A percentile compares a stretch with the other conserved stretches of the same genome.
phyloP scores from a whole-genome alignment of 106 monocot species.

The Platanthera zijinensis region DNA sequence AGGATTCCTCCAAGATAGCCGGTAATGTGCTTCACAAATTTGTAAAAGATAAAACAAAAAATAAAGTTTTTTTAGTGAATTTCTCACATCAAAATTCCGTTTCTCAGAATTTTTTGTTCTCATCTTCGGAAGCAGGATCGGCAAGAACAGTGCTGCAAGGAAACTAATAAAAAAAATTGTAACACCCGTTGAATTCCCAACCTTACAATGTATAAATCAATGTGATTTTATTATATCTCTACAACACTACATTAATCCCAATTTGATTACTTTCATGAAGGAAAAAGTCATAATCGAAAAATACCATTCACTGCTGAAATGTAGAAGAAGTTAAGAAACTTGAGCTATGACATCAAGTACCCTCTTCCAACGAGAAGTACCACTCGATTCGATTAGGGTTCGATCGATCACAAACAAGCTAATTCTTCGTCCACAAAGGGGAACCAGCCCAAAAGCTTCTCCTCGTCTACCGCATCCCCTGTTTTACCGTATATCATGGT shows the following conservation, averaged over 20 bases:
- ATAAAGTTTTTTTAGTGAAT: too few species aligned
- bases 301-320: neutral
- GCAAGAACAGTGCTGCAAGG: too few species aligned
- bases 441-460: slow-evolving; percentile 35
- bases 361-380: neutral
- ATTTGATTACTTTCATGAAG: neutral
- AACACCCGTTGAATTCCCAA: neutral
- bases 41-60: too few species aligned
- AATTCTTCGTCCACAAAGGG: slow-evolving; percentile 34
- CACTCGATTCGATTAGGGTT: neutral
- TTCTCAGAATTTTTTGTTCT: too few species aligned
- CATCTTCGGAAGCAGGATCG: too few species aligned
- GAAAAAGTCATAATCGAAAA: neutral
- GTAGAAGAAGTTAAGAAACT: neutral
- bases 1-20: too few species aligned
- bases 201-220: neutral
- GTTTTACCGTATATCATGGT: too few species aligned
- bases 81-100: too few species aligned
- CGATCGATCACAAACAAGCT: slow-evolving; percentile 1
- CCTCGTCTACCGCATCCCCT: slow-evolving; percentile 32
- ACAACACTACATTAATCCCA: neutral
- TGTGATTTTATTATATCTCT: neutral
- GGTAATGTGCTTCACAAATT: too few species aligned
- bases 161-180: too few species aligned
- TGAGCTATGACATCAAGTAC: neutral